phyloP scores from a whole-genome alignment of 2,329 filamentous ascomycete genomes.

The Cadophora luteo-olivacea region DNA sequence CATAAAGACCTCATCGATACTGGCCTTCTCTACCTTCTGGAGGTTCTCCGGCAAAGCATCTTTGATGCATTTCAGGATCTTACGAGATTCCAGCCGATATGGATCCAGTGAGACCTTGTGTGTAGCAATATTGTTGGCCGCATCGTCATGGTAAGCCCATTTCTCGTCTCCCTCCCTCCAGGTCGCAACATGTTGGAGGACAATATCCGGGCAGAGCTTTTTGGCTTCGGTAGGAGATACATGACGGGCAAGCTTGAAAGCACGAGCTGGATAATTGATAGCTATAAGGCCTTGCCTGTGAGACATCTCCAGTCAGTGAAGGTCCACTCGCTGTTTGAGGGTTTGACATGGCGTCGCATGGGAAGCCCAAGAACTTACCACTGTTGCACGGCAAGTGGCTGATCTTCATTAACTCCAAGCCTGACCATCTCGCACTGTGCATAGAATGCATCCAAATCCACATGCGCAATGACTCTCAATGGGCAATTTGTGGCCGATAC shows the following conservation, averaged over 20 bases:
- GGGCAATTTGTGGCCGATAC: slow-evolving; percentile 75
- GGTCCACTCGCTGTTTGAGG: background rate
- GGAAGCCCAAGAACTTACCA: slow-evolving; percentile 58
- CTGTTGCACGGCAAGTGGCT: slow-evolving; percentile 91
- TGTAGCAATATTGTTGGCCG: slow-evolving; percentile 77
- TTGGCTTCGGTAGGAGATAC: slow-evolving; percentile 81
- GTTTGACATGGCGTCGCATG: too few species aligned
- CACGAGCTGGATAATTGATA: slow-evolving; percentile 91
- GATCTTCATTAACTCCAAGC: slow-evolving; percentile 73
- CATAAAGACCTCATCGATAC: slow-evolving; percentile 94
- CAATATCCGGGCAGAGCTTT: slow-evolving; percentile 83
- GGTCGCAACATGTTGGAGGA: slow-evolving; percentile 91
- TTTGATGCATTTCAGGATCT: slow-evolving; percentile 81
- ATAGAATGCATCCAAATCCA: slow-evolving; percentile 98
- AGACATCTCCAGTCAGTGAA: background rate
- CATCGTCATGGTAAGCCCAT: slow-evolving; percentile 90
- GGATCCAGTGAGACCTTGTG: slow-evolving; percentile 96
- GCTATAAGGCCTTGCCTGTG: slow-evolving; percentile 87
- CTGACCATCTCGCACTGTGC: slow-evolving; percentile 95
- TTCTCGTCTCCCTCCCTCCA: slow-evolving; percentile 91
- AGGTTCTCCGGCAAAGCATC: slow-evolving; percentile 68
- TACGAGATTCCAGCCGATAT: slow-evolving; percentile 84
- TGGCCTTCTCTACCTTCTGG: slow-evolving; percentile 88
- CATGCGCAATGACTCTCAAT: slow-evolving; percentile 85
- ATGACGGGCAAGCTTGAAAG: slow-evolving; percentile 80